Evolutionary conservation across 148 eudicot species (phyloP), one percentile per base, ranked within the genome.

Genomic region (Dianthus caryophyllus): DNA sequence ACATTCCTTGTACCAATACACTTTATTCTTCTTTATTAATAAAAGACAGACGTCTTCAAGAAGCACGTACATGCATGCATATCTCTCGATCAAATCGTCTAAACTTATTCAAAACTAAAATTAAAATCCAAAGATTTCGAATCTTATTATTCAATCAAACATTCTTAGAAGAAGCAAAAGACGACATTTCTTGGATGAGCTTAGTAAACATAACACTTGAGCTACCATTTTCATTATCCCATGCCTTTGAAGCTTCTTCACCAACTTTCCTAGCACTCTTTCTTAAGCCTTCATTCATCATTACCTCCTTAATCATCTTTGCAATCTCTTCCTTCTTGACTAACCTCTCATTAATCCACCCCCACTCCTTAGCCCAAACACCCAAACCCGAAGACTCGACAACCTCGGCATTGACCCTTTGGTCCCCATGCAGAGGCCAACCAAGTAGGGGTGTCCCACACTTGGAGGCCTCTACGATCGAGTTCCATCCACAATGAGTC

Each of bases 401-500:
- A 68, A 83, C 86, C 59, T 71, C 81, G 0, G 89, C 85, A 17
- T 81, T 83, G 41, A 85, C 72, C 78, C 56, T 79, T 52, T 85
- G 89, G 60, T 87, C 93, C 0, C 85, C 87, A 17, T 82, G 82
- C 36, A 54, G 49, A 0, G 88, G 85, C 88, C 92, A 84, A 0
- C 77, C 85, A 68, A 85, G 36, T 36, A 79, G 9, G 2, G 84
- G 87, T 0, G 79, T 52, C 13, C 85, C 87, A 0, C 54, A 11
- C 0, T 46, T n/a, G 22, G 78, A 71, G 0, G 85, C 79, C 30
- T 86, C 84, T 60, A 53, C 77, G 43, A 83, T 72, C 27, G 87
- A 86, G 74, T 81, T 84, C 87, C 87, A 84, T 2, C 85, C 90
- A 9, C 90, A 81, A 18, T 84, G 87, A 36, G 71, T 84, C 61